phyloP scores from a whole-genome alignment of 257 asterid genomes.

The Solanum piurae region DNA sequence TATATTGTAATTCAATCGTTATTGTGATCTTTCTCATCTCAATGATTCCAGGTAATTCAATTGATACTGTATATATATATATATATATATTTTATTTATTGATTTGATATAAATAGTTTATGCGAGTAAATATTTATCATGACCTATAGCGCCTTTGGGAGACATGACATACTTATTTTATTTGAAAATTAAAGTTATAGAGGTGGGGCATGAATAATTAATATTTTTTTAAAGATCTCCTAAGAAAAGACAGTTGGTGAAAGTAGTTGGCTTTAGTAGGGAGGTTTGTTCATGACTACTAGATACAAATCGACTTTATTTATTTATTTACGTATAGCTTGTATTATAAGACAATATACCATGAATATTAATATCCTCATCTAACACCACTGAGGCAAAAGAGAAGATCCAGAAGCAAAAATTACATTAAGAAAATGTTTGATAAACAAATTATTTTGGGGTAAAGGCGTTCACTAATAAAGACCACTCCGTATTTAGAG shows the following conservation, averaged over 20 bases:
- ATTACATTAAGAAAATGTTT: background rate
- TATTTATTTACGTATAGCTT: background rate
- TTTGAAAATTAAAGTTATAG: background rate
- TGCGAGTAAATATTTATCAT: no score
- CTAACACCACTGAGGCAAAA: background rate
- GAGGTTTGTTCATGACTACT: background rate
- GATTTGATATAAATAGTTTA: no score
- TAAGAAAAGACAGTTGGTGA: background rate
- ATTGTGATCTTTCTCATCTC: background rate
- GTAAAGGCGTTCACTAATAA: no score
- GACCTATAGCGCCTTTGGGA: background rate
- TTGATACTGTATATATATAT: background rate
- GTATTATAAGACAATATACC: background rate
- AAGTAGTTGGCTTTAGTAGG: background rate
- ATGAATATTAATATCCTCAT: background rate
- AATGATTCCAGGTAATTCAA: background rate
- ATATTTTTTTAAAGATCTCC: background rate
- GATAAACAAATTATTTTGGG: background rate
- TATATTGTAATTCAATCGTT: no score
- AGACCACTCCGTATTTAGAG: no score
- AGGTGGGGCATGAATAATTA: background rate
- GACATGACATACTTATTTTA: no score
- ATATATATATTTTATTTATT: no score
- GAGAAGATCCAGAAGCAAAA: background rate
- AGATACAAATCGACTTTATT: background rate